Conservation (phyloP, 371 early-diverging fungal species). For the Dipsacomyces acuminosporus region DNA sequence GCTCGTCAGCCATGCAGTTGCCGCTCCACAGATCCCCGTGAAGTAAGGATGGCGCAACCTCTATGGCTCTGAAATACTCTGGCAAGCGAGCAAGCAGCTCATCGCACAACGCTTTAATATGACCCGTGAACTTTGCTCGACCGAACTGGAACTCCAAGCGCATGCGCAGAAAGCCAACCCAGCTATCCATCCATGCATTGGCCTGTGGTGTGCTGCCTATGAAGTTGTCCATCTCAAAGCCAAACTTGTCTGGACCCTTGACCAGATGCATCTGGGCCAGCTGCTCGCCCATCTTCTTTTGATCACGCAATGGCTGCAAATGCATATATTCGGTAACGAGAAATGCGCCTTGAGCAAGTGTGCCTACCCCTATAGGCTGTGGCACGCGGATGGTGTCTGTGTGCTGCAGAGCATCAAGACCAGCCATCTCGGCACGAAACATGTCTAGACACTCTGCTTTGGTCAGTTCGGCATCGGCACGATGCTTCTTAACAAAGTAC, state of each 20-base stretch:
- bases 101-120: background rate
- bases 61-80: conserved; percentile 12
- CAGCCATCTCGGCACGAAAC: conserved; percentile 25
- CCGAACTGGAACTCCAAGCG: conserved; percentile 26
- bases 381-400: conserved; percentile 23
- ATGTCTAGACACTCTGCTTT: conserved; percentile 7
- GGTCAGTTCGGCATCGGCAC: conserved; percentile 2
- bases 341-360: conserved; percentile 20
- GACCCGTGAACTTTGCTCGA: conserved; percentile 6
- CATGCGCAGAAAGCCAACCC: conserved; percentile 31
- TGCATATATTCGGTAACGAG: conserved; percentile 27
- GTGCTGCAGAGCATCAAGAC: conserved; percentile 18
- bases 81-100: conserved; percentile 20
- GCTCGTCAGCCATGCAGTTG: conserved; percentile 17
- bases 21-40: conserved; percentile 47
- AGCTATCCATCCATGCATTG: conserved; percentile 32
- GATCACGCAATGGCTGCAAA: conserved; percentile 14
- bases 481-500: conserved; percentile 28
- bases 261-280: conserved; percentile 27
- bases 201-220: conserved; percentile 43
- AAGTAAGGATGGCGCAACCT: conserved; percentile 33
- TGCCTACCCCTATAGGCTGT: conserved; percentile 14
- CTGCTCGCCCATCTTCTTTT: conserved; percentile 21
- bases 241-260: conserved; percentile 29
- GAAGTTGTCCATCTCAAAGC: conserved; percentile 30